Evolutionary conservation across 2,329 filamentous ascomycete genomes (phyloP).

Genomic region (Aspergillus sclerotialis): DNA sequence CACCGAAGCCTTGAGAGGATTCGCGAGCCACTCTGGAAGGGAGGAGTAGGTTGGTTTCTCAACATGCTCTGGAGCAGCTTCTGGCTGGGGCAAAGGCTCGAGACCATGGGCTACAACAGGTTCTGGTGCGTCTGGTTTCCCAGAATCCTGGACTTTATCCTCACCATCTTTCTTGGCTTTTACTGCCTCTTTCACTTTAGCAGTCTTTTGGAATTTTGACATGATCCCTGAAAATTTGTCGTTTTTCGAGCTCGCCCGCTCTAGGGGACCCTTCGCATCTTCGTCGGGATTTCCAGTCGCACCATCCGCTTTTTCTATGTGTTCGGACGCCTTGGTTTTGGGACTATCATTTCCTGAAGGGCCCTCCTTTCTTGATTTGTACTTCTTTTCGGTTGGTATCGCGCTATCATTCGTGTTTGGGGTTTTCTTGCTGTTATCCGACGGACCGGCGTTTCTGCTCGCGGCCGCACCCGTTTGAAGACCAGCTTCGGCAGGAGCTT

Average conservation of each 20-base stretch:
- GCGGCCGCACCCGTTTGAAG: conserved; percentile 22
- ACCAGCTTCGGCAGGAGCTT: conserved; percentile 17
- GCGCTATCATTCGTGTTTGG: conserved; percentile 14
- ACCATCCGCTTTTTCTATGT: conserved; percentile 16
- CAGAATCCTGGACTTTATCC: conserved; percentile 2
- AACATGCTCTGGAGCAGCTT: conserved; percentile 48
- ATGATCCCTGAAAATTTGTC: conserved; percentile 30
- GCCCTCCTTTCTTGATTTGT: conserved; percentile 33
- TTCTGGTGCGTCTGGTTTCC: conserved; percentile 13
- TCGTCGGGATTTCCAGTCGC: no score
- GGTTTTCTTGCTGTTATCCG: conserved; percentile 18
- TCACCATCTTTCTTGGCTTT: conserved; percentile 11
- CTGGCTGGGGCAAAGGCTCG: conserved; percentile 70
- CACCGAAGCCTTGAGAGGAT: conserved; percentile 62
- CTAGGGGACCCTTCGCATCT: conserved; percentile 14
- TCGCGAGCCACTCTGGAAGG: conserved; percentile 72
- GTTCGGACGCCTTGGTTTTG: conserved; percentile 14
- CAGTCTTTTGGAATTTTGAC: conserved; percentile 34
- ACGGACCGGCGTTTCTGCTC: conserved; percentile 23
- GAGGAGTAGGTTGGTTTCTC: conserved; percentile 66
- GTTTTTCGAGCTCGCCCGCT: conserved; percentile 14
- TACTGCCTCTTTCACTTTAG: conserved; percentile 12
- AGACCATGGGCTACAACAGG: conserved; percentile 49
- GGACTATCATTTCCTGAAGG: conserved; percentile 10
- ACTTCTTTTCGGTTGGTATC: conserved; percentile 21